Evolutionary conservation across 2,329 filamentous ascomycete species (phyloP).

Genomic region (Neurospora crassa): DNA sequence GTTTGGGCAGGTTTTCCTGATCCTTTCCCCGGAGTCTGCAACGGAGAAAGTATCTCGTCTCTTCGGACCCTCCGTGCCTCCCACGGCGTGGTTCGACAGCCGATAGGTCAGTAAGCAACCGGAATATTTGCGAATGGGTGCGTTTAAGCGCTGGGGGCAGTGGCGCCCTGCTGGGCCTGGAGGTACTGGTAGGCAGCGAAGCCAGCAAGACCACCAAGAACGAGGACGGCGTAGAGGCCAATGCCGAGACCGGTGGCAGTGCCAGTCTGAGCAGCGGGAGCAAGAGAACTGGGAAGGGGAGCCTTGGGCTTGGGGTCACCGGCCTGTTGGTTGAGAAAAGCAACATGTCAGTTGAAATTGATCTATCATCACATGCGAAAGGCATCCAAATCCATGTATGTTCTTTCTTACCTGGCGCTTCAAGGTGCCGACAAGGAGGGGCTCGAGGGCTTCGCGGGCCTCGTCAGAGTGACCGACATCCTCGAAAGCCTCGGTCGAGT

Average conservation of each 20-base stretch:
- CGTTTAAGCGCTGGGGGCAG: constrained; percentile 14
- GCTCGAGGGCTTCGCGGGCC: constrained; percentile 84
- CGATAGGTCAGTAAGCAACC: background rate
- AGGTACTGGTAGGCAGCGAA: constrained; percentile 83
- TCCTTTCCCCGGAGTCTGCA: background rate
- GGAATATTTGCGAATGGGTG: background rate
- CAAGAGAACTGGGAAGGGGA: constrained; percentile 36
- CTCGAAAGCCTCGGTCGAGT: constrained; percentile 96
- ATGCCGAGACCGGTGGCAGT: constrained; percentile 56
- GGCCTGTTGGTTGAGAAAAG: constrained; percentile 35
- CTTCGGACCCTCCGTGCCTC: background rate
- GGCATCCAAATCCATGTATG: background rate
- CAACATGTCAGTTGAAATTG: constrained; percentile 6
- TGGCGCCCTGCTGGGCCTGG: constrained; percentile 38
- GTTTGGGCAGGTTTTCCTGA: background rate
- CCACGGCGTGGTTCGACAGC: background rate
- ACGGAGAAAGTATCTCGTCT: background rate
- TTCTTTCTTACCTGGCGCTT: constrained; percentile 63
- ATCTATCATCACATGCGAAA: background rate
- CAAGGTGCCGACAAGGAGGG: constrained; percentile 63
- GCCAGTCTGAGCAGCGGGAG: constrained; percentile 37
- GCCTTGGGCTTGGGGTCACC: constrained; percentile 70
- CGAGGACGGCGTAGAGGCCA: constrained; percentile 70
- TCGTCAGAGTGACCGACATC: constrained; percentile 99
- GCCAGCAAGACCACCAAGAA: constrained; percentile 66